These are phyloP conservation scores for Candida parachauliodes DNA, from an alignment of 805 yeast species.

Conservation along the genomic window DNA sequence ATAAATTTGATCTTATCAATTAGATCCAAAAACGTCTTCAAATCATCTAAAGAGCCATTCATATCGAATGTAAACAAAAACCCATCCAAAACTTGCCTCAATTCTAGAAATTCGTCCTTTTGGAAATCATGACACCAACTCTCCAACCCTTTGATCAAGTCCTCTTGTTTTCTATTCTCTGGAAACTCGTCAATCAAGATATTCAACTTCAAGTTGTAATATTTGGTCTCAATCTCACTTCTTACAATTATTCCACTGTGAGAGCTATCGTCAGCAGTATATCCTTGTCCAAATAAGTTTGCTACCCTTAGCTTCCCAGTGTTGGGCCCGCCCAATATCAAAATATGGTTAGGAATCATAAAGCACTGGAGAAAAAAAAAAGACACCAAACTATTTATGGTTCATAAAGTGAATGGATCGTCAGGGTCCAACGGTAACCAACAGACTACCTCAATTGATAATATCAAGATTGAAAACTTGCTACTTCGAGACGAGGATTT, in stretches of 20 bases:
- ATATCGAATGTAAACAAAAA: conserved; percentile 39
- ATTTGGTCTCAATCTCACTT: conserved; percentile 25
- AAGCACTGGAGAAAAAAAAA: not conserved
- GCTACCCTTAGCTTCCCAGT: conserved; percentile 37
- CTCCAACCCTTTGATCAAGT: conserved; percentile 16
- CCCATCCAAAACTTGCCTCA: conserved; percentile 47
- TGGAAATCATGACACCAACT: conserved; percentile 40
- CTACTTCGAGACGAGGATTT: conserved; percentile 39
- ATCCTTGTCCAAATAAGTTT: conserved; percentile 21
- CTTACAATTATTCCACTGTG: conserved; percentile 33
- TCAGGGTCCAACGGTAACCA: conserved; percentile 2
- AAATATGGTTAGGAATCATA: conserved; percentile 36
- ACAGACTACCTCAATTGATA: conserved; percentile 12
- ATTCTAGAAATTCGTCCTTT: conserved; percentile 34
- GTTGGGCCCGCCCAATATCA: conserved; percentile 43
- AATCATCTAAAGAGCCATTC: conserved; percentile 16
- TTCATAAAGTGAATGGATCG: not conserved
- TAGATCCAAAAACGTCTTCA: conserved; percentile 17
- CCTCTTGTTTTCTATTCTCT: not conserved
- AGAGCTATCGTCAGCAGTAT: conserved; percentile 20
- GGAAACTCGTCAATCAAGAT: conserved; percentile 35
- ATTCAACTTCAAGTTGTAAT: conserved; percentile 26
- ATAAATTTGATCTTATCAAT: conserved; percentile 12
- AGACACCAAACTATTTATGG: not conserved
- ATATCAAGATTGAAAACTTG: conserved; percentile 33